These are phyloP conservation scores for Pulveroboletus sp. DNA, from an alignment of 768 basidiomycete species.

Conservation along the genomic window DNA sequence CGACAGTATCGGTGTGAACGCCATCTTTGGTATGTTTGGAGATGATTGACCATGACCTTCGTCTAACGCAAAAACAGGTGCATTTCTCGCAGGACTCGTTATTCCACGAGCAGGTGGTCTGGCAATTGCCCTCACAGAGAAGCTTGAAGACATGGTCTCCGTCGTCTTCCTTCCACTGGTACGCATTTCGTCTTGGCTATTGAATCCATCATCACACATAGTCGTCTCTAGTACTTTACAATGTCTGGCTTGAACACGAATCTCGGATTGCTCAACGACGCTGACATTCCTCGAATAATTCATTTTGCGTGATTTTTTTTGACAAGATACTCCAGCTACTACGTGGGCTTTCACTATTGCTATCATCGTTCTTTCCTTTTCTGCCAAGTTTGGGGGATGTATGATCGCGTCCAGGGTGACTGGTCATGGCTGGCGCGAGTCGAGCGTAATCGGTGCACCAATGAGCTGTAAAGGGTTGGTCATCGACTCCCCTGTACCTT, in stretches of 20 bases:
- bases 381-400: slow-evolving; percentile 91
- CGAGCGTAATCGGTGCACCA: slow-evolving; percentile 78
- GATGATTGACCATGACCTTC: neutral
- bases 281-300: slow-evolving; percentile 30
- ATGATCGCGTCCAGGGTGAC: slow-evolving; percentile 58
- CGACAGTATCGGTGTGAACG: slow-evolving; percentile 86
- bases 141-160: slow-evolving; percentile 89
- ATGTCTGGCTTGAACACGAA: slow-evolving; percentile 88
- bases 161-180: slow-evolving; percentile 88
- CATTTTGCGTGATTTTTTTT: too few relatives aligned
- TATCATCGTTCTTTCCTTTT: slow-evolving; percentile 73
- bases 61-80: slow-evolving; percentile 40
- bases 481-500: neutral
- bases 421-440: slow-evolving; percentile 77
- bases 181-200: slow-evolving; percentile 1
- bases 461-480: slow-evolving; percentile 93
- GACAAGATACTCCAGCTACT: too few relatives aligned
- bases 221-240: slow-evolving; percentile 73
- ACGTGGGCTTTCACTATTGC: slow-evolving; percentile 89
- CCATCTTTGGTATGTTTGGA: slow-evolving; percentile 70
- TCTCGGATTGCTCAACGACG: slow-evolving; percentile 76
- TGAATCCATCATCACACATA: neutral
- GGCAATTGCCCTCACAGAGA: slow-evolving; percentile 83
- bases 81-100: slow-evolving; percentile 75
- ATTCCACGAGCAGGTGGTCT: slow-evolving; percentile 89